Evolutionary conservation across 495 filamentous ascomycete genomes (phyloP).

Genomic region (Penicillium herquei): DNA sequence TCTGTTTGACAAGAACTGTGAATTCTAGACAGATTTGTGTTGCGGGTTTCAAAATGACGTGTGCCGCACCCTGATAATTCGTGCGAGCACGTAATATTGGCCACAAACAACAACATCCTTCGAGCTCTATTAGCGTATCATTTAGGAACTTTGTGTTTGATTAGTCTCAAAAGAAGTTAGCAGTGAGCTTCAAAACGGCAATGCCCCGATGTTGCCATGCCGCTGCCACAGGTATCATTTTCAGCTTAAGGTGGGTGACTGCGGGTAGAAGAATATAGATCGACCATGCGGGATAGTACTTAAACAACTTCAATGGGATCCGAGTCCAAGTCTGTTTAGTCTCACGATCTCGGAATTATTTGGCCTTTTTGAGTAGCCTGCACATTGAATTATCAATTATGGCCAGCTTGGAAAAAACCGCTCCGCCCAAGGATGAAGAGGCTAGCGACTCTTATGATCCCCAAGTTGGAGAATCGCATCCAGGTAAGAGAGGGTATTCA

Average conservation of each 20-base stretch:
- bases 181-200: neutral
- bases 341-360: no score
- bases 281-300: neutral
- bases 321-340: neutral
- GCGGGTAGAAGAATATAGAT: neutral
- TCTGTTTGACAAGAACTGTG: no score
- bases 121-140: neutral
- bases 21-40: no score
- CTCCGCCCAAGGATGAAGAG: slow-evolving; percentile 23
- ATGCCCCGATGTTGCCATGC: slow-evolving; percentile 18
- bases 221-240: slow-evolving; percentile 5
- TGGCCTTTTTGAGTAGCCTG: no score
- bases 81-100: slow-evolving; percentile 41
- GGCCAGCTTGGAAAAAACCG: slow-evolving; percentile 19
- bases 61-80: slow-evolving; percentile 13
- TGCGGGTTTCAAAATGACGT: neutral
- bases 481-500: slow-evolving; percentile 23
- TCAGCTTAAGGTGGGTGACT: neutral
- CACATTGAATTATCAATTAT: slow-evolving; percentile 7
- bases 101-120: slow-evolving; percentile 30
- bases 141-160: neutral
- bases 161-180: neutral
- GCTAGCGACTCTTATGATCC: slow-evolving; percentile 3
- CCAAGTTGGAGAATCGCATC: slow-evolving; percentile 7
- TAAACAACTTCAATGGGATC: neutral